Conservation (phyloP, 805 yeast genomes). For the Blastobotrys americana region DNA sequence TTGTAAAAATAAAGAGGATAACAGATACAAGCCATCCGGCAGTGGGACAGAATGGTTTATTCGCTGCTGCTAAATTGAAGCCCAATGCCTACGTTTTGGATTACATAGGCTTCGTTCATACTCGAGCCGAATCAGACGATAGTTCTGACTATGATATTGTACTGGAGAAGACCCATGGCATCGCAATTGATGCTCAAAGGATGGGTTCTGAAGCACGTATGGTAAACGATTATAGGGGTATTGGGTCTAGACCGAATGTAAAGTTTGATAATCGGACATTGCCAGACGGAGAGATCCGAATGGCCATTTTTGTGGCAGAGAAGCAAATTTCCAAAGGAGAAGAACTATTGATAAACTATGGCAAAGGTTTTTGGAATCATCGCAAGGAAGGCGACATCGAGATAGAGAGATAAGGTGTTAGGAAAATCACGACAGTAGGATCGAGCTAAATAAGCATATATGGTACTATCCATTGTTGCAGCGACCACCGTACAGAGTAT, state of each 20-base stretch:
- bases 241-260: conserved; percentile 16
- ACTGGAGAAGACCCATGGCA: conserved; percentile 13
- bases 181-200: conserved; percentile 18
- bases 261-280: conserved; percentile 15
- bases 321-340: conserved; percentile 16
- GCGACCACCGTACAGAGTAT: too few relatives aligned
- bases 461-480: too few relatives aligned
- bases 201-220: conserved; percentile 21
- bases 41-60: conserved; percentile 19
- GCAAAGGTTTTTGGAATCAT: conserved; percentile 21
- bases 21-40: conserved; percentile 19
- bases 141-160: conserved; percentile 19
- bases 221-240: conserved; percentile 22
- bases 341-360: conserved; percentile 21
- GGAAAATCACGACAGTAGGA: too few relatives aligned
- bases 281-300: conserved; percentile 15
- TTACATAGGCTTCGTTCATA: conserved; percentile 20
- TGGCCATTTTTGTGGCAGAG: conserved; percentile 17
- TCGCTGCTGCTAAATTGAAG: conserved; percentile 16
- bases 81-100: conserved; percentile 18
- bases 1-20: conserved; percentile 17
- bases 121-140: conserved; percentile 13
- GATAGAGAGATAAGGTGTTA: too few relatives aligned
- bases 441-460: too few relatives aligned
- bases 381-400: too few relatives aligned